Percentiles rank a stretch among this genome's conserved stretches.
Conservation (phyloP, 2,329 filamentous ascomycete genomes). For the Ceratocystiopsis minuta region DNA sequence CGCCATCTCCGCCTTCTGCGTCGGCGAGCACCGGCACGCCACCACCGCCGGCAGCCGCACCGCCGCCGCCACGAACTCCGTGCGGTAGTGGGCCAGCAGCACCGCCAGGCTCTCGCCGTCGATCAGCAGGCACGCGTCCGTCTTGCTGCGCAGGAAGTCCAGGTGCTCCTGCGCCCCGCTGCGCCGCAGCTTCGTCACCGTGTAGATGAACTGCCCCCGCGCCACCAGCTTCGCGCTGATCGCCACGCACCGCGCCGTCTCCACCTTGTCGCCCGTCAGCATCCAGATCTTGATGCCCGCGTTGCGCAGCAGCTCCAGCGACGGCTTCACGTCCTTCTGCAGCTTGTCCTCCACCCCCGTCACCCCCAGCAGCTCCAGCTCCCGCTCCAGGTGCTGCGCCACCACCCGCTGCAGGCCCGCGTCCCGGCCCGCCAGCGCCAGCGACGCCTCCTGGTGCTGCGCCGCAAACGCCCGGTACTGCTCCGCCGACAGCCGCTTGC, state of each 20-base stretch:
- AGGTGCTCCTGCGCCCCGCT: slow-evolving; percentile 71
- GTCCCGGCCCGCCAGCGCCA: slow-evolving; percentile 67
- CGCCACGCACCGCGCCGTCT: slow-evolving; percentile 90
- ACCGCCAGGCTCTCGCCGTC: slow-evolving; percentile 81
- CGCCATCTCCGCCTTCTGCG: slow-evolving; percentile 89
- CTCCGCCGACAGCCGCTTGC: slow-evolving; percentile 61
- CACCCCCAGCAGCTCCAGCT: slow-evolving; percentile 86
- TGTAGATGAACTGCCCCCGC: slow-evolving; percentile 89
- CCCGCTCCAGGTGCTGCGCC: slow-evolving; percentile 62
- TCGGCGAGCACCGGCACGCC: slow-evolving; percentile 90
- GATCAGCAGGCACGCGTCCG: slow-evolving; percentile 74
- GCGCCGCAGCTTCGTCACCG: slow-evolving; percentile 67
- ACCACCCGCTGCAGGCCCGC: slow-evolving; percentile 65
- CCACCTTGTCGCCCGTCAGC: slow-evolving; percentile 96
- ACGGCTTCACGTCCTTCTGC: slow-evolving; percentile 88
- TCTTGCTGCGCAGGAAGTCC: slow-evolving; percentile 74
- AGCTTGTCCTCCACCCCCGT: slow-evolving; percentile 96
- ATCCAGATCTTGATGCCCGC: slow-evolving; percentile 99
- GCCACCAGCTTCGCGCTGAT: slow-evolving; percentile 88
- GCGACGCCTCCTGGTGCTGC: slow-evolving; percentile 60
- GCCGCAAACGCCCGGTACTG: slow-evolving; percentile 68
- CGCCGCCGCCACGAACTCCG: slow-evolving; percentile 74
- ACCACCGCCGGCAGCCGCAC: slow-evolving; percentile 82
- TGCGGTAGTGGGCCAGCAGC: slow-evolving; percentile 65
- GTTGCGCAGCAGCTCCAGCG: slow-evolving; percentile 83